A percentile compares a stretch with the other conserved stretches of the same genome.
Evolutionary conservation across 495 filamentous ascomycete species (phyloP).

Genomic region (Trichoderma parareesei): DNA sequence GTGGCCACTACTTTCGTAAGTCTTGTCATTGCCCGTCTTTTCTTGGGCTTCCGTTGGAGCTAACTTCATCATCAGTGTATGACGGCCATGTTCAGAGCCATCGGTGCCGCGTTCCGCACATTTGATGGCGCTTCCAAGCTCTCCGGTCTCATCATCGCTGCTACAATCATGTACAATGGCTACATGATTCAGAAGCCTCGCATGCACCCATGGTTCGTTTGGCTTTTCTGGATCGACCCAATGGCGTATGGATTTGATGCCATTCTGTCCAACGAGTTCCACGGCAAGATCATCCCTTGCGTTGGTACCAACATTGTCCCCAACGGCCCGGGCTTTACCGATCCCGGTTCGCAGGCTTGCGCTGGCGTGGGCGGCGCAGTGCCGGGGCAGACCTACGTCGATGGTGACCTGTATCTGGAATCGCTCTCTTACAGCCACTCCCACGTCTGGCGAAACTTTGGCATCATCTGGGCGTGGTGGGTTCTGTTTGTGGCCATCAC

Average conservation of each 20-base stretch:
- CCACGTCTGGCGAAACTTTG: slow-evolving; percentile 77
- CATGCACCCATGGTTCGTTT: slow-evolving; percentile 71
- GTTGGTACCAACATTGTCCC: slow-evolving; percentile 49
- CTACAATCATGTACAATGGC: slow-evolving; percentile 66
- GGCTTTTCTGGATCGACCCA: slow-evolving; percentile 71
- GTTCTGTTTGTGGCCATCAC: slow-evolving; percentile 64
- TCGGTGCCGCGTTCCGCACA: slow-evolving; percentile 57
- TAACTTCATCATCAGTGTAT: slow-evolving; percentile 33
- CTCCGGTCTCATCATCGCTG: slow-evolving; percentile 53
- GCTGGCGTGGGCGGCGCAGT: slow-evolving; percentile 42
- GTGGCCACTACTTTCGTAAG: slow-evolving; percentile 44
- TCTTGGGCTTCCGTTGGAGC: background rate
- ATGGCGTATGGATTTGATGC: slow-evolving; percentile 67
- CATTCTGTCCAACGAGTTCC: slow-evolving; percentile 61
- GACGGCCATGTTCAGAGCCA: slow-evolving; percentile 24
- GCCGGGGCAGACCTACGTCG: slow-evolving; percentile 42
- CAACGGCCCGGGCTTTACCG: slow-evolving; percentile 42
- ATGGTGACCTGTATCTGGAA: slow-evolving; percentile 54
- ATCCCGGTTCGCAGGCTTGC: slow-evolving; percentile 51
- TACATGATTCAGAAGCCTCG: slow-evolving; percentile 62
- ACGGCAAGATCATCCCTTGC: slow-evolving; percentile 42
- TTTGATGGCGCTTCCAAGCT: slow-evolving; percentile 50
- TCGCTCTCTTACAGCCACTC: slow-evolving; percentile 52
- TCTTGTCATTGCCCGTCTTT: background rate
- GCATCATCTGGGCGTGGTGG: slow-evolving; percentile 43